phyloP scores from a whole-genome alignment of 768 basidiomycete species.

The Leccinum subtestaceum region DNA sequence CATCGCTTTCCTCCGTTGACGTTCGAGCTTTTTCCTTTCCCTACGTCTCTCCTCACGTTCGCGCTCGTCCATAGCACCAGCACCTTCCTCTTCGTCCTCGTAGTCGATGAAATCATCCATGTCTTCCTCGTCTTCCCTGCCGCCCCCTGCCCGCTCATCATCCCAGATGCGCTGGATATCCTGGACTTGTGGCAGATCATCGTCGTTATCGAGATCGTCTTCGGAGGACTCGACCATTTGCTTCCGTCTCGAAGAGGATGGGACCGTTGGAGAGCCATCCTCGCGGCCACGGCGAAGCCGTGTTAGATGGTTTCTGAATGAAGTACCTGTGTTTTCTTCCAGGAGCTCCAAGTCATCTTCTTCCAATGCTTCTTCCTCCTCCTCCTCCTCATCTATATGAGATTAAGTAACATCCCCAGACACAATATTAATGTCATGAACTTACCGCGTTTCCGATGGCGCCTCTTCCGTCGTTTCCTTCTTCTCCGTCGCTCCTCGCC shows the following conservation, averaged over 20 bases:
- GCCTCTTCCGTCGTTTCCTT: conserved; percentile 65
- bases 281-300: conserved; percentile 72
- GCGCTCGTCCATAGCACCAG: conserved; percentile 73
- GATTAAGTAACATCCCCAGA: conserved; percentile 9
- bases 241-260: conserved; percentile 59
- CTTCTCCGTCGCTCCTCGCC: conserved; percentile 54
- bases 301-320: conserved; percentile 72
- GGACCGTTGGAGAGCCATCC: conserved; percentile 64
- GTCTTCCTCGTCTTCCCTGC: conserved; percentile 56
- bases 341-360: conserved; percentile 84
- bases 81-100: conserved; percentile 76
- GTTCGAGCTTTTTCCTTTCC: conserved; percentile 60
- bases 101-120: conserved; percentile 78
- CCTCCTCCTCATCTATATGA: conserved; percentile 38
- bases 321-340: conserved; percentile 81
- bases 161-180: conserved; percentile 76
- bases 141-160: conserved; percentile 55
- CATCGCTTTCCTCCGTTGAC: conserved; percentile 62
- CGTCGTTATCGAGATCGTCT: conserved; percentile 63
- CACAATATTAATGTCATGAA: conserved; percentile 5
- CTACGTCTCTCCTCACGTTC: conserved; percentile 72
- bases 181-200: conserved; percentile 50
- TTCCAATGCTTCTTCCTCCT: conserved; percentile 69
- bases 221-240: conserved; percentile 70
- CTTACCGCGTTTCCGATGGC: conserved; percentile 55